Conservation (phyloP, 495 filamentous ascomycete species). For the Penicillium cinerascens region DNA sequence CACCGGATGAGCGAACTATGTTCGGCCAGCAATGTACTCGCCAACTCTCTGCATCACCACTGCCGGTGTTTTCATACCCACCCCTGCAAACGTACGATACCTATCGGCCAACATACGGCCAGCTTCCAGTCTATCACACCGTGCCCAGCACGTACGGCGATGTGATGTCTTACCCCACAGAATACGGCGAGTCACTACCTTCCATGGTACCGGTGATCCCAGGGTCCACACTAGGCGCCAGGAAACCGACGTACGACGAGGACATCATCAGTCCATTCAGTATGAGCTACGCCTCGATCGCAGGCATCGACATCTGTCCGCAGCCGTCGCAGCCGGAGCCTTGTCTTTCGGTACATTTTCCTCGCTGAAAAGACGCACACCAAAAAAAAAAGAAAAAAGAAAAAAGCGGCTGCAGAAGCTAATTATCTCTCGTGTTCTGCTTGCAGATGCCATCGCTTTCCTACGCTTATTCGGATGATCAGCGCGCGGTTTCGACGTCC, state of each 20-base stretch:
- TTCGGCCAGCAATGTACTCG: constrained; percentile 69
- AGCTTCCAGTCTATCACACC: constrained; percentile 61
- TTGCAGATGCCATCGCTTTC: constrained; percentile 81
- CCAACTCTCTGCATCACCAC: constrained; percentile 66
- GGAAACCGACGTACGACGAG: constrained; percentile 50
- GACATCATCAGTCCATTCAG: constrained; percentile 72
- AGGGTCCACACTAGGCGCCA: constrained; percentile 44
- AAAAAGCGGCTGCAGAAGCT: constrained; percentile 12
- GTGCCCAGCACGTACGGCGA: constrained; percentile 57
- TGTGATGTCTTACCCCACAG: constrained; percentile 47
- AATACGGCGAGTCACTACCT: constrained; percentile 60
- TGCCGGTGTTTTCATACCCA: constrained; percentile 69
- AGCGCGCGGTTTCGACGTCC: constrained; percentile 51
- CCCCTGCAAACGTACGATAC: constrained; percentile 66
- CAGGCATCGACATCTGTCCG: constrained; percentile 67
- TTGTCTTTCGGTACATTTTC: constrained; percentile 42
- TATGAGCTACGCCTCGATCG: constrained; percentile 69
- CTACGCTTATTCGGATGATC: constrained; percentile 76
- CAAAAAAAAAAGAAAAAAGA: background rate
- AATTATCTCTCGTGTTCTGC: constrained; percentile 25
- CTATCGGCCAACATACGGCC: constrained; percentile 62
- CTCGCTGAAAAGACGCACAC: constrained; percentile 24
- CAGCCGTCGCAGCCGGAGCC: constrained; percentile 27
- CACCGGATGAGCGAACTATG: constrained; percentile 48
- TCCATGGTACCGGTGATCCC: constrained; percentile 66